Evolutionary conservation across 2,329 filamentous ascomycete species (phyloP).

Genomic region (Phialophora tarda): DNA sequence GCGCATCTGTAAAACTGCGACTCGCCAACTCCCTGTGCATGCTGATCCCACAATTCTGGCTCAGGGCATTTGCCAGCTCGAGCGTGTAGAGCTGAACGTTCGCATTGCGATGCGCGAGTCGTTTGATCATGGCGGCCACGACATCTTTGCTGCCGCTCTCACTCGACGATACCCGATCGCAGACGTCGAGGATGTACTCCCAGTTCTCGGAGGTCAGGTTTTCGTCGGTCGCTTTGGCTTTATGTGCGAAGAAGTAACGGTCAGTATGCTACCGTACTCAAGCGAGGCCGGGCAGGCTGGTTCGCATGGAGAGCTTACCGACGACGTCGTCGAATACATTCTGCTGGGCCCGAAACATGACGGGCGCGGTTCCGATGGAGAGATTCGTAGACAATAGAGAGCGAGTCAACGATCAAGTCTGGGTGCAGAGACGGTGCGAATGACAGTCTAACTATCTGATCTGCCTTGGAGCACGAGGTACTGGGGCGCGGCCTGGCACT

Average conservation of each 20-base stretch:
- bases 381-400: not conserved
- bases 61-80: slow-evolving; percentile 86
- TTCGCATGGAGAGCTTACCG: slow-evolving; percentile 55
- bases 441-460: not conserved
- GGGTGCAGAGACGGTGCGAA: not conserved
- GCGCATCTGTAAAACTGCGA: slow-evolving; percentile 90
- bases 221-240: slow-evolving; percentile 90
- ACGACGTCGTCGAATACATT: slow-evolving; percentile 74
- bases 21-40: slow-evolving; percentile 91
- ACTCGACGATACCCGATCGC: slow-evolving; percentile 61
- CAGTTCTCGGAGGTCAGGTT: slow-evolving; percentile 88
- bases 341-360: slow-evolving; percentile 66
- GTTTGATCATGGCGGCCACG: slow-evolving; percentile 87
- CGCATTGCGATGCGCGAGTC: slow-evolving; percentile 88
- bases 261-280: slow-evolving; percentile 40
- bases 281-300: not conserved
- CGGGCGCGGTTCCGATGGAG: slow-evolving; percentile 8
- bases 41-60: slow-evolving; percentile 84
- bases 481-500: not conserved
- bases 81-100: slow-evolving; percentile 96
- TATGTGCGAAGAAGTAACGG: slow-evolving; percentile 18
- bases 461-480: not conserved
- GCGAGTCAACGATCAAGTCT: not conserved
- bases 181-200: slow-evolving; percentile 71
- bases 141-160: slow-evolving; percentile 69